Evolutionary conservation across 495 filamentous ascomycete genomes (phyloP), one percentile per base, ranked within the genome.

Genomic region (Apodospora peruviana): DNA sequence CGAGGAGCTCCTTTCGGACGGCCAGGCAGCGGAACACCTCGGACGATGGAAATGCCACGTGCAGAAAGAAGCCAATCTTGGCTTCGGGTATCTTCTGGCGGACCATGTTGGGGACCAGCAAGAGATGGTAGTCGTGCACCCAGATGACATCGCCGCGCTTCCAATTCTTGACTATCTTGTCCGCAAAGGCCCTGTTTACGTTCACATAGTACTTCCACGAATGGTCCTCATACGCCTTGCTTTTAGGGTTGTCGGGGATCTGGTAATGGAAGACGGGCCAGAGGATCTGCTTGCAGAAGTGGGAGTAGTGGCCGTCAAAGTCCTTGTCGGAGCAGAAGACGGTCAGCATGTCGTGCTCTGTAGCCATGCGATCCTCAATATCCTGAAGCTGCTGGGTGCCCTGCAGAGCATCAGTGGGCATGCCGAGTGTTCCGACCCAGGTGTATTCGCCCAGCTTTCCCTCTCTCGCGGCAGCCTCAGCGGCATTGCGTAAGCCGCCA

Each of bases 211-310:
- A 95, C 57, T 88, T 79, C 89, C 89, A 96, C 2, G 90, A 95
- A 57, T 96, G 90, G 60, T 96, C 91, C 62, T 90, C 84, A 60
- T 95, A 96, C 0, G 91, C 91, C 71, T 96, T 96, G 80, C 88
- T 95, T 74, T 95, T 95, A 10, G 91, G 91, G 62, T 93, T 90
- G 64, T 96, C 91, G 2, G 91, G 91, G 51, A 95, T 93, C 65
- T 94, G 89, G 64, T 96, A 96, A 66, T 96, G 90, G 65, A 96
- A 94, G 29, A 95, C 89, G 5, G 87, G 87, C 86, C 86, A 90
- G 18, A 91, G 77, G 40, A 90, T 87, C 61, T 88, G 82, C 62
- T 96, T 96, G 78, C 88, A 95, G 54, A 90, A 96, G 66, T 95
- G 90, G 10, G 82, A 79, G 59, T 96, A 96, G 66, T 95, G 89